These are phyloP conservation scores for Coniophora puteana DNA, from an alignment of 1,284 basidiomycete genomes.

Conservation along the genomic window DNA sequence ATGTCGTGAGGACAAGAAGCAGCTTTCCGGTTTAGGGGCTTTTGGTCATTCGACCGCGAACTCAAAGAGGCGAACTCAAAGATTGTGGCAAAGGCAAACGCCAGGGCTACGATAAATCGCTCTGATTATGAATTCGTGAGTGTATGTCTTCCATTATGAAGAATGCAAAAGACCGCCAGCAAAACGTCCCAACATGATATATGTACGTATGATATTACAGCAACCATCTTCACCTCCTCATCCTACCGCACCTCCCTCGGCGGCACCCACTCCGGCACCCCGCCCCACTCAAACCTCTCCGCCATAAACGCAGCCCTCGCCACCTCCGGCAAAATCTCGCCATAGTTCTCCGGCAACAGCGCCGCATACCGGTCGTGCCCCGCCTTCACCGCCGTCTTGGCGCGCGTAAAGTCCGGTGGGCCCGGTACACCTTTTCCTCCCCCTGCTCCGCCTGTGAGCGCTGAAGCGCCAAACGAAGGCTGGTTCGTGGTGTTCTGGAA, in stretches of 20 bases:
- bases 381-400: conserved; percentile 33
- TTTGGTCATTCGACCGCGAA: no score
- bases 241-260: conserved; percentile 58
- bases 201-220: background rate
- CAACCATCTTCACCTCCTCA: background rate
- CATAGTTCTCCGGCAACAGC: conserved; percentile 57
- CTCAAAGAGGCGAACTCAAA: no score
- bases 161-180: background rate
- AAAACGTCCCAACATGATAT: background rate
- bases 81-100: no score
- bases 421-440: conserved; percentile 16
- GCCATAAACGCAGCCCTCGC: conserved; percentile 59
- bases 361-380: conserved; percentile 53
- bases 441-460: conserved; percentile 22
- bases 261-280: conserved; percentile 76
- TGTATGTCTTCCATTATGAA: background rate
- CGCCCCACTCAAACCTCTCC: conserved; percentile 65
- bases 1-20: no score
- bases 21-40: no score
- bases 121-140: no score
- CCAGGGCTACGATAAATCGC: no score
- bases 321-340: conserved; percentile 45
- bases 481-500: conserved; percentile 5
- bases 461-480: conserved; percentile 22
- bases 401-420: conserved; percentile 41